phyloP scores from a whole-genome alignment of 2,329 filamentous ascomycete species.

The Cryphonectria carpinicola region DNA sequence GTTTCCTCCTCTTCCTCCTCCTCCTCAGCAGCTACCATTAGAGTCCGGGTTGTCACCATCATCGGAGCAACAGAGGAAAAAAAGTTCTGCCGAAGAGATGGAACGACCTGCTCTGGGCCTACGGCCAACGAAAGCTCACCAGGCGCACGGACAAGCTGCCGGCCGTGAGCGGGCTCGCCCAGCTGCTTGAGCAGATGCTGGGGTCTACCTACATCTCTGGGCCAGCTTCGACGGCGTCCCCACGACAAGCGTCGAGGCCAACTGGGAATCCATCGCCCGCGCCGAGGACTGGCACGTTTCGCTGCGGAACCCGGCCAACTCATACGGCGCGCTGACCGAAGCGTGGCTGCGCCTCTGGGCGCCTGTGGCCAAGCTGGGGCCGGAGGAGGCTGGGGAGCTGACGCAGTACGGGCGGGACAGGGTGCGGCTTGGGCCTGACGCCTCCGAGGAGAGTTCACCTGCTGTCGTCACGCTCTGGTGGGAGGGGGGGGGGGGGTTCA shows the following conservation, averaged over 20 bases:
- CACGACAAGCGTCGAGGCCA: not conserved
- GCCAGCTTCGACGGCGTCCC: slow-evolving; percentile 26
- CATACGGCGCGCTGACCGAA: not conserved
- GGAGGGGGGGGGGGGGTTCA: too few relatives aligned
- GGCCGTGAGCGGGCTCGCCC: slow-evolving; percentile 30
- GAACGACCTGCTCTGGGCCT: slow-evolving; percentile 7
- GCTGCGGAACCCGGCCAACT: not conserved
- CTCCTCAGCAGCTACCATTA: not conserved
- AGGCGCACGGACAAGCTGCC: slow-evolving; percentile 29
- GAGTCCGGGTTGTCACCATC: not conserved
- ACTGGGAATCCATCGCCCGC: not conserved
- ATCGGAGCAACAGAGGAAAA: not conserved
- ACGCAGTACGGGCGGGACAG: not conserved
- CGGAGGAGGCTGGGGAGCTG: not conserved
- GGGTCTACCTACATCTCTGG: slow-evolving; percentile 30
- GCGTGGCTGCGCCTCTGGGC: not conserved
- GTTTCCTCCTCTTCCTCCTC: not conserved
- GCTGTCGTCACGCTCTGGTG: not conserved
- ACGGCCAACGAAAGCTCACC: slow-evolving; percentile 26
- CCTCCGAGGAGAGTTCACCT: not conserved
- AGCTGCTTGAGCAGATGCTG: slow-evolving; percentile 19
- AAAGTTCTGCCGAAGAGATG: not conserved
- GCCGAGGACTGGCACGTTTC: not conserved
- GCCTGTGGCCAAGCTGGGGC: not conserved
- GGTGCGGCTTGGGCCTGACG: not conserved